Conservation (phyloP, 805 yeast species). For the Scheffersomyces coipomensis region DNA sequence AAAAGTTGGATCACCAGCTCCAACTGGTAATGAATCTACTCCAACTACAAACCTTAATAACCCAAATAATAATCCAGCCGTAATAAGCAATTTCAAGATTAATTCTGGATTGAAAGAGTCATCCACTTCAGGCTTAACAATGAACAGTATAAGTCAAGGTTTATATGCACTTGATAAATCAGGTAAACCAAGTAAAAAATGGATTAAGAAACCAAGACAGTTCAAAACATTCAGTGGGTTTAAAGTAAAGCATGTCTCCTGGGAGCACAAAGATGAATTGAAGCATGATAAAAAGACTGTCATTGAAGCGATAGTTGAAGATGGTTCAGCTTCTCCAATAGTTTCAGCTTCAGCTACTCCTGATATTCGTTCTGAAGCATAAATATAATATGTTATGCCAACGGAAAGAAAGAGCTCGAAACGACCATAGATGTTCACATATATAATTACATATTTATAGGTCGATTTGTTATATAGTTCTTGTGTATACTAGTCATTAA, state of each 20-base stretch:
- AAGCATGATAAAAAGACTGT: conserved; percentile 8
- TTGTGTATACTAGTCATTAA: too few relatives aligned
- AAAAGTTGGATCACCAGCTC: conserved; percentile 11
- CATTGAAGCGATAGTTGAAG: neutral
- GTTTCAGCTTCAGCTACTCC: conserved; percentile 8
- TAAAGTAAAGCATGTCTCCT: conserved; percentile 26
- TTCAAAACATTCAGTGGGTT: conserved; percentile 46
- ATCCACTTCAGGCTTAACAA: conserved; percentile 40
- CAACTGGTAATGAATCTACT: conserved; percentile 6
- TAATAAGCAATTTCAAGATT: conserved; percentile 23
- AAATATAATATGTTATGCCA: too few relatives aligned
- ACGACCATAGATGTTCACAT: too few relatives aligned
- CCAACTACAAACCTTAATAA: conserved; percentile 2
- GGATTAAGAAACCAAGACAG: conserved; percentile 32
- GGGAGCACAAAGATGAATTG: conserved; percentile 13
- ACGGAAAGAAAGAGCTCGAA: too few relatives aligned
- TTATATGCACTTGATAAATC: conserved; percentile 31
- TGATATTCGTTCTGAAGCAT: conserved; percentile 3
- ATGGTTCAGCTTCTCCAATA: conserved; percentile 1
- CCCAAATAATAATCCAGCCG: neutral
- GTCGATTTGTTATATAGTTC: too few relatives aligned
- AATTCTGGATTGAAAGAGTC: conserved; percentile 39
- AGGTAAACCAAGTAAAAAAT: conserved; percentile 31
- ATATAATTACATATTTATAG: too few relatives aligned
- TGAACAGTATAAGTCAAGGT: conserved; percentile 29